Evolutionary conservation across 2,329 filamentous ascomycete species (phyloP), one percentile per base, ranked within the genome.

Genomic region (Paramyrothecium sp.): DNA sequence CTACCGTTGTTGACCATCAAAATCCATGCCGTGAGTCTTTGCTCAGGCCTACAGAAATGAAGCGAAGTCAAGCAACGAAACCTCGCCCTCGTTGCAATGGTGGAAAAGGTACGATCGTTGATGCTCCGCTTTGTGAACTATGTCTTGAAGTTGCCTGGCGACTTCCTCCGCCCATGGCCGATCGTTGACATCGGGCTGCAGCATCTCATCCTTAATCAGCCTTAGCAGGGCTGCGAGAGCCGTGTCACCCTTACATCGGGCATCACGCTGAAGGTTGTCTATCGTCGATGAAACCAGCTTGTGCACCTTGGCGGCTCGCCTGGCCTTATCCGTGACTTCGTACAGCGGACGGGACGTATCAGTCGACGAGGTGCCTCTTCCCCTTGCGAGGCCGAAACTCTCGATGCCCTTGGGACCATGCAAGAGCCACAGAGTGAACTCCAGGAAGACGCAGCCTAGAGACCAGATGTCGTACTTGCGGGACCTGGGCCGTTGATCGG

Each of bases 401-500:
- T 50, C n/a, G 13, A 50, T 50, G 19, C 47, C 47, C 5, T 50
- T 3, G 5, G 47, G 47, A 3, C 47, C 47, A 16, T 50, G 47
- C 47, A 50, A 22, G 13, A 50, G 47, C 47, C 47, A 50, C 5
- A 50, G 47, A 7, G 47, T 20, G 19, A 50, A 50, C 22, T 50
- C 47, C 13, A 50, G 47, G 21, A 50, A 50, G n/a, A 50, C 47
- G 16, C 47, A 50, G 47, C 47, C 47, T 7, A 50, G 47, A 22
- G 47, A 50, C 47, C 47, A 50, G 17, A 50, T 50, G 21, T 50
- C 47, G 19, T 50, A 50, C 47, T 50, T 50, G 47, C 47, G 47
- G 7, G 47, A 50, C 47, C 47, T 50, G 5, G 47, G 47, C 7
- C 47, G 47, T 22, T 20, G 13, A 50, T 50, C 47, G 7, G 19